Conservation (phyloP, 495 filamentous ascomycete species). For the Aspergillus haitiensis region DNA sequence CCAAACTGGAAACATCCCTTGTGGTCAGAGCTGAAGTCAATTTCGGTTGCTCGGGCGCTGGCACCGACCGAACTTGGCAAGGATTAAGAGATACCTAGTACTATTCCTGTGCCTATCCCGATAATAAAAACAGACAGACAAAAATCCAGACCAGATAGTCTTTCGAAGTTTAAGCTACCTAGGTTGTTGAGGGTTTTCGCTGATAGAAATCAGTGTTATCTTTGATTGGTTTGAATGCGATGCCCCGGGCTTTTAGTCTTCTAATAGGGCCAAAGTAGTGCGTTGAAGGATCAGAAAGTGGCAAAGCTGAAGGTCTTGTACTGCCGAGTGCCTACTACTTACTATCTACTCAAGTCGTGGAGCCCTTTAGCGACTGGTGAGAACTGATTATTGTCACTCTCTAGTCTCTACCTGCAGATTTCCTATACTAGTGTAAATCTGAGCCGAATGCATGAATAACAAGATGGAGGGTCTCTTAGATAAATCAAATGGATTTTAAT, state of each 20-base stretch:
- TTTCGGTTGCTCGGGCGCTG: slow-evolving; percentile 12
- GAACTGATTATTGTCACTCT: neutral
- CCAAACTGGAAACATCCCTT: slow-evolving; percentile 1
- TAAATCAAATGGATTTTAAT: slow-evolving; percentile 3
- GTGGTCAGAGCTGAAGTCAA: neutral
- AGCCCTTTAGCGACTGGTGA: slow-evolving; percentile 6
- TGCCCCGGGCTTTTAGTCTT: too few species aligned
- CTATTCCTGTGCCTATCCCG: slow-evolving; percentile 11
- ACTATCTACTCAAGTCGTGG: neutral
- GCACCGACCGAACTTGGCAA: slow-evolving; percentile 11
- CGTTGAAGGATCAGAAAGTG: neutral
- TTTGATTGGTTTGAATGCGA: too few species aligned
- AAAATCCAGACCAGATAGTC: too few species aligned
- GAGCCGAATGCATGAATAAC: neutral
- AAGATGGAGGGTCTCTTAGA: neutral
- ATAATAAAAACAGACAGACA: slow-evolving; percentile 9
- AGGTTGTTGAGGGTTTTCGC: too few species aligned
- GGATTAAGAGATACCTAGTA: slow-evolving; percentile 11
- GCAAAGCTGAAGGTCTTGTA: slow-evolving; percentile 2
- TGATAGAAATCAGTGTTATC: too few species aligned
- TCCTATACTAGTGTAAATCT: neutral
- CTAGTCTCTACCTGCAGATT: too few species aligned
- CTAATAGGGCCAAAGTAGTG: too few species aligned
- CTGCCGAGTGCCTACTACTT: too few species aligned
- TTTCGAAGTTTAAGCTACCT: too few species aligned